Evolutionary conservation across 768 basidiomycete genomes (phyloP), one percentile per base, ranked within the genome.

Genomic region (Cystofilobasidium capitatum): DNA sequence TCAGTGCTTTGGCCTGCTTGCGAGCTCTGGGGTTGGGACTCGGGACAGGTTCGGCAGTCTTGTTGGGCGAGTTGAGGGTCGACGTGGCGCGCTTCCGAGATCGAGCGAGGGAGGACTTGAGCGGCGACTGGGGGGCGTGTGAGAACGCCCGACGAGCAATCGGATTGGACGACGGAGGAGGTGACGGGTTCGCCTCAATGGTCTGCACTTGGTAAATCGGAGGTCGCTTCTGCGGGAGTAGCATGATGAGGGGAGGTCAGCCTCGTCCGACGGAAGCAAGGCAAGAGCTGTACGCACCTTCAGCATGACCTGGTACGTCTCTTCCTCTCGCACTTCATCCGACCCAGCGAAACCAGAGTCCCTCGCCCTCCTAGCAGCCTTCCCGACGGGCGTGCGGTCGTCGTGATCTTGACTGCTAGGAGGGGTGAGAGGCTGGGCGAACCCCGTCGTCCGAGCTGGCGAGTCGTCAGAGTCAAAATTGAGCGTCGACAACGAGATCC

Each of bases 71-170:
- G 33, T 8, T 37, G 20, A 64, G 39, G 7, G 31, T 26, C 24
- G 63, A 64, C 2, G 37, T 36, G 0, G 63, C 37, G 5, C 63
- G 36, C 10, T 64, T 64, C 26, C 63, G 37, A 10, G 63, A 51
- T 1, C 63, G 63, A 16, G 31, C 17, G 36, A 51, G n/a, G 14
- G 54, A 39, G 14, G 36, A 33, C 37, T 57, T 64, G 54, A 64
- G 54, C 16, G 63, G 63, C 24, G 63, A 64, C 26, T 54, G 47
- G 14, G 63, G 63, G 0, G 63, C 54, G 17, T 57, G 63, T n/a
- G 63, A 42, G 29, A 29, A 40, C 1, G 63, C 63, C 29, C 63
- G 36, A 24, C 63, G 54, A 24, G 8, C 37, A 17, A 20, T 22
- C 1, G 62, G 31, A 22, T 20, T 49, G 13, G 20, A 22, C 6